A percentile compares a stretch with the other conserved stretches of the same genome.
These are phyloP conservation scores for Tolypocladium paradoxum DNA, from an alignment of 2,329 filamentous ascomycete genomes.

Conservation along the genomic window DNA sequence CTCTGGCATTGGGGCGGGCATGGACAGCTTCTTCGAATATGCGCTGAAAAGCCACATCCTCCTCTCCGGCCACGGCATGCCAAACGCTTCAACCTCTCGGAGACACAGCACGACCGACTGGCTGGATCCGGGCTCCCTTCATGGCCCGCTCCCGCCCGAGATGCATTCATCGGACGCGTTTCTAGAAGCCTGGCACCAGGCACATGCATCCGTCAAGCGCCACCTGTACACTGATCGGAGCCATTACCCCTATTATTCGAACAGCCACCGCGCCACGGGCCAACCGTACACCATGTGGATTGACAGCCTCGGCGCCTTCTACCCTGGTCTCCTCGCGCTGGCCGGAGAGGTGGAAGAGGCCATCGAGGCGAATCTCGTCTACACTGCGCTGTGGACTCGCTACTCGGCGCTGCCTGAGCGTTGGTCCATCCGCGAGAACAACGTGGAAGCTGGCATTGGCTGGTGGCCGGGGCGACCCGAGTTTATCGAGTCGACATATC, in stretches of 20 bases:
- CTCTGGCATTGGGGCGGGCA: constrained; percentile 90
- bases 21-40: constrained; percentile 98
- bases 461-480: constrained; percentile 97
- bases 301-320: constrained; percentile 91
- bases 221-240: constrained; percentile 72
- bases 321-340: constrained; percentile 75
- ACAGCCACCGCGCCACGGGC: constrained; percentile 79
- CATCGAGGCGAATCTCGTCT: constrained; percentile 78
- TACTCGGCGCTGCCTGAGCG: constrained; percentile 91
- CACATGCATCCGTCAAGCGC: constrained; percentile 77
- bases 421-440: constrained; percentile 78
- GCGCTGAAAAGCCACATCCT: constrained; percentile 89
- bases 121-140: constrained; percentile 56
- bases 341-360: constrained; percentile 88
- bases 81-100: constrained; percentile 33
- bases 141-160: constrained; percentile 48
- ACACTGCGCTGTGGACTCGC: constrained; percentile 87
- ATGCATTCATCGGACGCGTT: constrained; percentile 70
- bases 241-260: constrained; percentile 86
- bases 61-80: constrained; percentile 61
- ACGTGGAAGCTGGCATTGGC: constrained; percentile 73
- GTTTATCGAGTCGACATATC: constrained; percentile 94
- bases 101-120: constrained; percentile 29
- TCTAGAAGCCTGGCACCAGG: constrained; percentile 70
- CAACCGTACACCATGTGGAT: constrained; percentile 89